Conservation (phyloP, 78 protist species). For the Speleostelium caveatum region DNA sequence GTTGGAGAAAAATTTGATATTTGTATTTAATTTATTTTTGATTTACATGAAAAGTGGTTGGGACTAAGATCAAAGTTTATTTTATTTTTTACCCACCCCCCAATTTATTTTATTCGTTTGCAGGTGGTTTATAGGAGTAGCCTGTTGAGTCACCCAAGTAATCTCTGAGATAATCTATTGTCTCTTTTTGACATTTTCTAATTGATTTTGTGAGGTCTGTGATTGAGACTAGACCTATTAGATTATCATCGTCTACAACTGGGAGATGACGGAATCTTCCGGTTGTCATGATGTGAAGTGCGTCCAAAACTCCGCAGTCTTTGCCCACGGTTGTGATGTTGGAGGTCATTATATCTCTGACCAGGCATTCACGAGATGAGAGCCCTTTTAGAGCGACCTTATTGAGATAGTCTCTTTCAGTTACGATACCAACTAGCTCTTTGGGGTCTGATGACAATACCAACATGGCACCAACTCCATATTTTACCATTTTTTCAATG, state of each 20-base stretch:
- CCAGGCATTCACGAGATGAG: not conserved
- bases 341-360: slow-evolving; percentile 37
- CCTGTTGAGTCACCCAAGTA: slow-evolving; percentile 23
- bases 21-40: slow-evolving; percentile 8
- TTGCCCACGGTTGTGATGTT: not conserved
- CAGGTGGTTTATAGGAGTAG: slow-evolving; percentile 11
- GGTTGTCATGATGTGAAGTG: slow-evolving; percentile 35
- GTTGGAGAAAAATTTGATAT: not conserved
- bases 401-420: slow-evolving; percentile 58
- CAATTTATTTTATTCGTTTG: not conserved
- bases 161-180: slow-evolving; percentile 47
- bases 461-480: slow-evolving; percentile 48
- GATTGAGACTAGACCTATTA: slow-evolving; percentile 53
- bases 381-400: slow-evolving; percentile 30
- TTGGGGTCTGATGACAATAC: not conserved
- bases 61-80: not conserved
- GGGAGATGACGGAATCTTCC: slow-evolving; percentile 69
- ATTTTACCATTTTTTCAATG: slow-evolving; percentile 18
- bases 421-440: slow-evolving; percentile 37
- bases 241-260: slow-evolving; percentile 12
- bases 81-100: not conserved
- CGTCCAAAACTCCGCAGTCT: slow-evolving; percentile 25
- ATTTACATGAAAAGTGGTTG: not conserved
- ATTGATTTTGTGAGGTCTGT: slow-evolving; percentile 32
- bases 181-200: slow-evolving; percentile 54